Evolutionary conservation across 345 rosid genomes (phyloP).

Genomic region (Syzygium jambos): DNA sequence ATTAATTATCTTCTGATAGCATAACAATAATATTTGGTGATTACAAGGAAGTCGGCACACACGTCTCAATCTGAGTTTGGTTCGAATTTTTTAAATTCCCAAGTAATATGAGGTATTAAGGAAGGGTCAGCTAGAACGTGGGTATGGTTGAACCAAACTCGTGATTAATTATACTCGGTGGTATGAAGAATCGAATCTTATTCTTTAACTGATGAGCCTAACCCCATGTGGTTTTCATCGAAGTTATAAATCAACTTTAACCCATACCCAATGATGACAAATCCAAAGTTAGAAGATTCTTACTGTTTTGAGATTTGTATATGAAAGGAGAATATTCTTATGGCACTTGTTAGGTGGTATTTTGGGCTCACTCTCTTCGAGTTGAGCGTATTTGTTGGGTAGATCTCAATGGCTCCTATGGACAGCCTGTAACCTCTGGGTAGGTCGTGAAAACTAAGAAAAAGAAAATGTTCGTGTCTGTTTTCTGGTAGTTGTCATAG

Average conservation of each 20-base stretch:
- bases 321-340: not conserved
- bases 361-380: not conserved
- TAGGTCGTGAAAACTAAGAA: not conserved
- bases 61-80: no score
- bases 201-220: not conserved
- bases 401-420: no score
- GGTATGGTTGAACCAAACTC: no score
- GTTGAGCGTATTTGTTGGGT: not conserved
- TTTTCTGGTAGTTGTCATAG: not conserved
- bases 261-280: not conserved
- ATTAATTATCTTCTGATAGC: no score
- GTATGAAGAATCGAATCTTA: not conserved
- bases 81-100: no score
- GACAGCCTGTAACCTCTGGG: no score
- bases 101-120: no score
- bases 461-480: not conserved
- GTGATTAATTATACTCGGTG: no score
- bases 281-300: not conserved
- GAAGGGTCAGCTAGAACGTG: no score
- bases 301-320: not conserved
- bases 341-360: not conserved
- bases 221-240: not conserved
- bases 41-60: no score
- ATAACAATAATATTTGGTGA: no score
- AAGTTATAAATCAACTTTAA: no score